Conservation (phyloP, 2,329 filamentous ascomycete species). For the Calonectria pteridis region DNA sequence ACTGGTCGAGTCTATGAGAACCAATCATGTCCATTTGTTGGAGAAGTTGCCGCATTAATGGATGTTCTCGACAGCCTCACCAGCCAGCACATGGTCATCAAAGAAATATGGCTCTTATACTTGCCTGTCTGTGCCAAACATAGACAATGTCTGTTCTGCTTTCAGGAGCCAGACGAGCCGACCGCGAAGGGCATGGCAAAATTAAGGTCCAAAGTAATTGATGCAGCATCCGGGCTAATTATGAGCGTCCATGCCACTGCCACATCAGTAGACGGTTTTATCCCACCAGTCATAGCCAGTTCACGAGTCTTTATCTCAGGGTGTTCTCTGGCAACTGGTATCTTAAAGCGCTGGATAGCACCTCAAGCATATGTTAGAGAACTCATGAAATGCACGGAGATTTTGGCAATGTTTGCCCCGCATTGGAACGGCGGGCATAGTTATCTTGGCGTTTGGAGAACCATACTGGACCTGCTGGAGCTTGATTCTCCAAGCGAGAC, state of each 20-base stretch:
- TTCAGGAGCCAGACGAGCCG: neutral
- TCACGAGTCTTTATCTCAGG: neutral
- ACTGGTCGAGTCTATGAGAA: neutral
- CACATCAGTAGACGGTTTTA: neutral
- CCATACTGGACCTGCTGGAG: neutral
- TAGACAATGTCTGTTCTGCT: neutral
- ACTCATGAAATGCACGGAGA: neutral
- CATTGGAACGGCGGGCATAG: neutral
- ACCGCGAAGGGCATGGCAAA: neutral
- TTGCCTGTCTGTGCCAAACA: neutral
- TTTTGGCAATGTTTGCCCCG: neutral
- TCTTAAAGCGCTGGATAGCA: neutral
- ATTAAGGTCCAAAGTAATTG: neutral
- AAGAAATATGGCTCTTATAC: neutral
- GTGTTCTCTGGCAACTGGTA: neutral
- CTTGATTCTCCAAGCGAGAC: neutral
- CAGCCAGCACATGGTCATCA: neutral
- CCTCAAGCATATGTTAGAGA: neutral
- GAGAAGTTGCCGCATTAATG: neutral
- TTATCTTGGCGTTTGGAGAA: neutral
- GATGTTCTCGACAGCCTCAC: neutral
- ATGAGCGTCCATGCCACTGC: neutral
- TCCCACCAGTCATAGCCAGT: neutral
- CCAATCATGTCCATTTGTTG: constrained; percentile 1
- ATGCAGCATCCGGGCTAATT: neutral